These are phyloP conservation scores for Punica granatum DNA, from an alignment of 345 rosid species.

Conservation along the genomic window DNA sequence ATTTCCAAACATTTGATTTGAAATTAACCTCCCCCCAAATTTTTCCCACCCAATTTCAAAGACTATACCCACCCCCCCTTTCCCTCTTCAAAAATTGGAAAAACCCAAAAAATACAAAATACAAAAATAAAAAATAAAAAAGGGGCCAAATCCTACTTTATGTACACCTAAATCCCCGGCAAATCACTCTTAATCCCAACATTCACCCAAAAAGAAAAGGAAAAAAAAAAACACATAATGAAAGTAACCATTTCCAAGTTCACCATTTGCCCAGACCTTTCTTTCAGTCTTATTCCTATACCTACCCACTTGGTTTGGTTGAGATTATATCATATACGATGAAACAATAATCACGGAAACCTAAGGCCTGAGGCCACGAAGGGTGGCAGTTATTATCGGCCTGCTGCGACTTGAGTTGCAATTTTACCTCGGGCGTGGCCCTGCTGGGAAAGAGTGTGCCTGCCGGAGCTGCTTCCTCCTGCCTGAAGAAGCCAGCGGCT, in stretches of 20 bases:
- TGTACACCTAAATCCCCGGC: background rate
- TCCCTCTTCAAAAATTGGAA: background rate
- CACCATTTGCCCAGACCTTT: background rate
- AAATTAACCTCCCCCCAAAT: background rate
- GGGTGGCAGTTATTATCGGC: background rate
- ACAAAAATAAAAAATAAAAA: no score
- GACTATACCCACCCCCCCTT: background rate
- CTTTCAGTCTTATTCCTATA: background rate
- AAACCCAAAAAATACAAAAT: background rate
- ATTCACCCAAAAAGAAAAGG: background rate
- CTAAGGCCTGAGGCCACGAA: background rate
- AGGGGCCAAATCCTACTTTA: background rate
- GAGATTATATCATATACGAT: background rate
- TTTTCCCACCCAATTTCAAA: background rate
- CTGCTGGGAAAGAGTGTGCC: constrained; percentile 65
- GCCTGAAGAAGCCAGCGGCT: constrained; percentile 18
- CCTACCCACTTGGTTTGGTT: background rate
- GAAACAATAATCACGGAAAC: background rate
- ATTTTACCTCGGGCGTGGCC: constrained; percentile 50
- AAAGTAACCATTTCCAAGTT: background rate
- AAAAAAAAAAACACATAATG: no score
- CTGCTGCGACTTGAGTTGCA: background rate
- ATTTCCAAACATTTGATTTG: background rate
- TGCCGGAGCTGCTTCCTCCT: constrained; percentile 53
- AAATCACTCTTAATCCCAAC: background rate